Conservation (phyloP, 2,329 filamentous ascomycete species). For the Colletotrichum navitas region DNA sequence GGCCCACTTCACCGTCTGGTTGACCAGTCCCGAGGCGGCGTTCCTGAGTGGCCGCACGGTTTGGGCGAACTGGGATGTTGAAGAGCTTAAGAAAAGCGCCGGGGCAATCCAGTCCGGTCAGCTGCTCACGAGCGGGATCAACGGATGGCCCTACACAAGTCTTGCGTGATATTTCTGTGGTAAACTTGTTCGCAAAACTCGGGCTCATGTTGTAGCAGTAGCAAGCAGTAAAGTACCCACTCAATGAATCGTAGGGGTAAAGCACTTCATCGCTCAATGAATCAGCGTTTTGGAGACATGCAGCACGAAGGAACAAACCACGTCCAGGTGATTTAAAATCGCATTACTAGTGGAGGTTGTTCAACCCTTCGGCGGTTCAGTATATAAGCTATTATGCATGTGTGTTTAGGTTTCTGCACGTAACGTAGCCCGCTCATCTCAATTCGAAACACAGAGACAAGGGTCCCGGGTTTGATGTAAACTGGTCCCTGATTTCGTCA, state of each 20-base stretch:
- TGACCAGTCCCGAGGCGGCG: slow-evolving; percentile 57
- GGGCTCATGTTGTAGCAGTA: neutral
- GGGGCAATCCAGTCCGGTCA: slow-evolving; percentile 20
- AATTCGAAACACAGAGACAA: slow-evolving; percentile 39
- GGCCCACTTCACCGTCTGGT: slow-evolving; percentile 59
- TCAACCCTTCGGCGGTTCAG: neutral
- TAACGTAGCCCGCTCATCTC: slow-evolving; percentile 16
- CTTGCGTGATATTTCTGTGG: slow-evolving; percentile 5
- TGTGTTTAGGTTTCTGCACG: neutral
- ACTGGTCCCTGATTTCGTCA: slow-evolving; percentile 38
- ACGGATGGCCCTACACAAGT: slow-evolving; percentile 29
- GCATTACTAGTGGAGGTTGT: neutral
- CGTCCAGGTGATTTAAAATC: neutral
- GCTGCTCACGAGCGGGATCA: slow-evolving; percentile 33
- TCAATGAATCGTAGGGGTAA: no score
- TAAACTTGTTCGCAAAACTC: no score
- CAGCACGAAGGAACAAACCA: neutral
- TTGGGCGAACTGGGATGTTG: slow-evolving; percentile 65
- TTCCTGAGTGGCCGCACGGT: slow-evolving; percentile 62
- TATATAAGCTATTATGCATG: neutral
- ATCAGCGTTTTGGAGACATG: neutral
- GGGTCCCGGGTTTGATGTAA: slow-evolving; percentile 38
- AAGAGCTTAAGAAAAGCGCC: slow-evolving; percentile 56
- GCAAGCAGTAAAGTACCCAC: neutral
- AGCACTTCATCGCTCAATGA: neutral